Evolutionary conservation across 1,284 basidiomycete species (phyloP).

Genomic region (Cutaneotrichosporon dermatis): DNA sequence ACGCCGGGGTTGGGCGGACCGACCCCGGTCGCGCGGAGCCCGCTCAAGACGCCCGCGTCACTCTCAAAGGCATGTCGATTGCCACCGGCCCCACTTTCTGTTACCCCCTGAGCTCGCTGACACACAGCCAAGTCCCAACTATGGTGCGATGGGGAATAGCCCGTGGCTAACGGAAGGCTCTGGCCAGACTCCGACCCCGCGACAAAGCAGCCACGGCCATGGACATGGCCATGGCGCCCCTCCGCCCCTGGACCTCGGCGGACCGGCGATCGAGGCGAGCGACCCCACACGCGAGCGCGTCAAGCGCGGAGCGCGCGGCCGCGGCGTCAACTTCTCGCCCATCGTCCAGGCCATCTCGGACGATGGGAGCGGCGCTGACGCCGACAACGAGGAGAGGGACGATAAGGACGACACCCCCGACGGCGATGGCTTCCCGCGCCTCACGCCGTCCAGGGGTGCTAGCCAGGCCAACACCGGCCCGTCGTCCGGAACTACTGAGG

Average conservation of each 20-base stretch:
- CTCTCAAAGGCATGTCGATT: not conserved
- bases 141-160: conserved; percentile 35
- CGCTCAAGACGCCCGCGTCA: too few relatives aligned
- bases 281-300: not conserved
- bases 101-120: conserved; percentile 2
- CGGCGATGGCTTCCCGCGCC: not conserved
- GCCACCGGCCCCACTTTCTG: not conserved
- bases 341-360: conserved; percentile 4
- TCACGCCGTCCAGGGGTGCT: too few relatives aligned
- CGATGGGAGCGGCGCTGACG: not conserved
- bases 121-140: conserved; percentile 8
- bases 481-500: too few relatives aligned
- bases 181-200: not conserved
- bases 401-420: not conserved
- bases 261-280: conserved; percentile 13
- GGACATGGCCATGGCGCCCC: conserved; percentile 2
- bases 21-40: too few relatives aligned
- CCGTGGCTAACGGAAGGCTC: conserved; percentile 22
- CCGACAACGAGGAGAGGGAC: not conserved
- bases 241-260: conserved; percentile 42
- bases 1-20: not conserved
- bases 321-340: conserved; percentile 14
- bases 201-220: too few relatives aligned
- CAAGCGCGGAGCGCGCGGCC: not conserved
- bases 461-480: not conserved